Base-by-base conservation (phyloP, 2,329 filamentous ascomycete species). In the Neofusicoccum ribis region DNA sequence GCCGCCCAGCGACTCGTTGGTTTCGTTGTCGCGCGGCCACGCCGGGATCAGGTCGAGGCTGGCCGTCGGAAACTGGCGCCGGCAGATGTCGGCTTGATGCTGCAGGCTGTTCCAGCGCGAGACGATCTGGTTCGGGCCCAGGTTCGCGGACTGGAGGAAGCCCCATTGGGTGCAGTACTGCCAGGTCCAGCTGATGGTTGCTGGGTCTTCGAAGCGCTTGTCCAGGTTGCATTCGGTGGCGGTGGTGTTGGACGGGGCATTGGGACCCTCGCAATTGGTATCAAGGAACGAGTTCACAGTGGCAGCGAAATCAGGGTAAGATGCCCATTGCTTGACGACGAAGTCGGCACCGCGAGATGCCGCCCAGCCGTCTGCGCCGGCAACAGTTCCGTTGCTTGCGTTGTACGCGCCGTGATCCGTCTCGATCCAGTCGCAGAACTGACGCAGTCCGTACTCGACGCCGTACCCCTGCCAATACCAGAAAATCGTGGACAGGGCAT, bases 101-200 rank as follows among this genome's bases (percentile, higher is more conserved):
- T 76, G 66, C 12, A 82, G 74, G 17, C 77, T 79, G 68, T 83
- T 80, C 68, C 79, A 84, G 39, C 76, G 78, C 15, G 81, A 83
- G 31, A 83, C 73, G 8, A 86, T 72, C 41, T 82, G 78, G 64
- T 81, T 77, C 17, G 74, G 70, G n/a, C 82, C 82, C 1, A 80
- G 70, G 68, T 85, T 85, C 39, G 80, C 78, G 60, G 76, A 76
- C 70, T 83, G 81, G 70, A 80, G 82, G 71, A 76, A 85, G 9
- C 83, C 84, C 79, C 80, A 84, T 70, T 85, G 78, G 2, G 79
- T 82, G 71, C 84, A 86, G 69, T 81, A 82, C 69, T 85, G 82
- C 81, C 82, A 85, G 0, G 74, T 79, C 82, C 82, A 84, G 58
- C 73, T 72, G 66, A 84, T 81, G 1, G 66, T 14, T 2, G 41